Evolutionary conservation across 352 stramenopile species (phyloP), one percentile per base, ranked within the genome.

Genomic region (Pythium rhizo-oryzae): DNA sequence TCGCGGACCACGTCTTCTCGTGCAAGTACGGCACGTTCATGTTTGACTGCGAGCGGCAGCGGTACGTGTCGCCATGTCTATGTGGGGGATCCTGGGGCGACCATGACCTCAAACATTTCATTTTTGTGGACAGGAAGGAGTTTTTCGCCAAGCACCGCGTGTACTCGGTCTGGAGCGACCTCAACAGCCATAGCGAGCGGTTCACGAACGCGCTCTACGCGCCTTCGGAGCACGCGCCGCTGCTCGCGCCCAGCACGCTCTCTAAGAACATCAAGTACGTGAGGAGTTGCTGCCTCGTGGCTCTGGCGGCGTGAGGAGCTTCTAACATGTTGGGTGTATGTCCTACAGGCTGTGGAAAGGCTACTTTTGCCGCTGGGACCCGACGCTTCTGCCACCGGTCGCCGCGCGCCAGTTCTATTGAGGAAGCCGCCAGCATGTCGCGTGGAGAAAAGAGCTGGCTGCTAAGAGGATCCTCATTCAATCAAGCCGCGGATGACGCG

Each of bases 1-100:
- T 99, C 2, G 96, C 94, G 0, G 96, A 99, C 61, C 93, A 99
- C 67, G 82, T 99, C 16, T 99, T 98, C 71, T 98, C 91, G 19
- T 99, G 96, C 77, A 97, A 98, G 44, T 99, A 98, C 70, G 96
- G 97, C 39, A 99, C 93, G 19, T 98, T 99, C 71, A 91, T 99
- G 79, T 99, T 97, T 68, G 95, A 99, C 81, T 98, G 87, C 54
- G 97, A 98, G 69, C 90, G 89, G 52, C 88, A 97, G 70, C 75
- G 89, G 78, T 90, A 53, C 53, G 79, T 63, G 13, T 46, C 23
- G 39, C 21, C 28, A 33, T 35, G 24, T 39, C 2, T 39, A 12
- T 55, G 24, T 46, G 39, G 41, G 11, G 7, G 37, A 3, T 43
- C 9, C 37, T 47, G 1, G 13, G 1, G 15, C 41, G 4, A 6